These are phyloP conservation scores for Eucalyptus erythrocorys DNA, from an alignment of 345 rosid species.

Conservation along the genomic window DNA sequence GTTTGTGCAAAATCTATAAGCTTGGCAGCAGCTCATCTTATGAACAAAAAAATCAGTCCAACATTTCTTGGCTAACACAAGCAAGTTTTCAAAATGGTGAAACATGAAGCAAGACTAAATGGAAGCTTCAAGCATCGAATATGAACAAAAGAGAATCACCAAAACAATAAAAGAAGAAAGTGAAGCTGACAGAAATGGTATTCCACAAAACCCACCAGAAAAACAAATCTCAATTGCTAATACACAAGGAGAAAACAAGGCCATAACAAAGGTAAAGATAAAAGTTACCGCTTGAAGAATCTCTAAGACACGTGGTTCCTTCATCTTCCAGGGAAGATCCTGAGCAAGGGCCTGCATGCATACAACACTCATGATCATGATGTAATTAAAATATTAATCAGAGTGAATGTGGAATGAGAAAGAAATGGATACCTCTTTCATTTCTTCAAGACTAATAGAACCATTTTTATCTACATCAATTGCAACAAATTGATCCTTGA, in stretches of 20 bases:
- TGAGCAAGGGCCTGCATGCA: slow-evolving; percentile 82
- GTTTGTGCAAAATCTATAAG: not conserved
- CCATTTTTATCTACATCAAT: slow-evolving; percentile 97
- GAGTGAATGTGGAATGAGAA: not conserved
- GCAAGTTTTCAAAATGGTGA: not conserved
- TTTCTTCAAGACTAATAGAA: slow-evolving; percentile 91
- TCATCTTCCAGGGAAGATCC: slow-evolving; percentile 95
- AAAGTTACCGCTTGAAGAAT: slow-evolving; percentile 84
- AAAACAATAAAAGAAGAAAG: not conserved
- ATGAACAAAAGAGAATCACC: not conserved
- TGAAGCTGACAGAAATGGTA: not conserved
- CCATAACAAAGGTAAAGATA: not conserved
- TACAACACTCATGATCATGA: not conserved
- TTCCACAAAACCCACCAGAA: not conserved
- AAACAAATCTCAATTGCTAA: not conserved
- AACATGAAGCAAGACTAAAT: not conserved
- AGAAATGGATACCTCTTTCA: slow-evolving; percentile 58
- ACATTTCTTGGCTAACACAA: not conserved
- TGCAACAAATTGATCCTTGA: slow-evolving; percentile 91
- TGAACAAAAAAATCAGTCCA: not conserved
- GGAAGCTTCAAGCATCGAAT: not conserved
- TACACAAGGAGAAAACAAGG: not conserved
- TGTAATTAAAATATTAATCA: not conserved
- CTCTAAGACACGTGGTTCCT: slow-evolving; percentile 76
- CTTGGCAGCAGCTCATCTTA: not conserved